Percentiles rank a stretch among this genome's conserved stretches.
phyloP scores from a whole-genome alignment of 805 yeast genomes.

The Wickerhamomyces ciferrii region DNA sequence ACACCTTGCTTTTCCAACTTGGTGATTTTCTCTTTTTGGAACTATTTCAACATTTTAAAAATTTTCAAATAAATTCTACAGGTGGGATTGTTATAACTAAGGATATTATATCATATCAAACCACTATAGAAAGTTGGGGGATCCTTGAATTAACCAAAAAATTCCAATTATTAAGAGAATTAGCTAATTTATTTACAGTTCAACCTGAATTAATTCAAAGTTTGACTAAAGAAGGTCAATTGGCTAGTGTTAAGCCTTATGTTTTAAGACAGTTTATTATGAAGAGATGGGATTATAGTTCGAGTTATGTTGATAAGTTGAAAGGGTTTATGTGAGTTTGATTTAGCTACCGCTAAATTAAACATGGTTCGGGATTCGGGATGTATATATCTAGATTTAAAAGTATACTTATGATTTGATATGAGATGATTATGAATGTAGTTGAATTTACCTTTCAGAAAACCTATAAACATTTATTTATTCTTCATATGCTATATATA shows the following conservation, averaged over 20 bases:
- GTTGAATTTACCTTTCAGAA: no score
- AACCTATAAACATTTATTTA: no score
- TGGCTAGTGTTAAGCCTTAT: conserved; percentile 58
- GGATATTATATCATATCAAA: conserved; percentile 76
- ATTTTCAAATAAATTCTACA: conserved; percentile 67
- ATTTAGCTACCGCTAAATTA: not conserved
- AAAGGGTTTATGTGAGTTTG: not conserved
- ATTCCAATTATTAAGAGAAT: conserved; percentile 69
- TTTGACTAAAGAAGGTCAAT: conserved; percentile 77
- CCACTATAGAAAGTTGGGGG: conserved; percentile 62
- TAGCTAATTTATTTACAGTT: conserved; percentile 80
- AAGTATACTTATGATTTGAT: not conserved
- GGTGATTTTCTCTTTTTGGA: conserved; percentile 55
- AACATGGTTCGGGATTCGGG: no score
- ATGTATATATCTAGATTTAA: no score
- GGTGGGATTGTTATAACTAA: conserved; percentile 83
- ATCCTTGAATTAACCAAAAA: conserved; percentile 54
- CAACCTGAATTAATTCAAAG: conserved; percentile 76
- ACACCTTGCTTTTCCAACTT: conserved; percentile 44
- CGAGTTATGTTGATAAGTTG: conserved; percentile 23
- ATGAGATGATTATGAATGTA: not conserved
- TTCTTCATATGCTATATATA: no score
- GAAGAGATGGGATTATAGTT: conserved; percentile 65
- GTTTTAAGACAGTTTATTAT: conserved; percentile 61
- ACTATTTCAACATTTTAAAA: conserved; percentile 67